Evolutionary conservation across 257 asterid genomes (phyloP).

Genomic region (Catharanthus roseus): DNA sequence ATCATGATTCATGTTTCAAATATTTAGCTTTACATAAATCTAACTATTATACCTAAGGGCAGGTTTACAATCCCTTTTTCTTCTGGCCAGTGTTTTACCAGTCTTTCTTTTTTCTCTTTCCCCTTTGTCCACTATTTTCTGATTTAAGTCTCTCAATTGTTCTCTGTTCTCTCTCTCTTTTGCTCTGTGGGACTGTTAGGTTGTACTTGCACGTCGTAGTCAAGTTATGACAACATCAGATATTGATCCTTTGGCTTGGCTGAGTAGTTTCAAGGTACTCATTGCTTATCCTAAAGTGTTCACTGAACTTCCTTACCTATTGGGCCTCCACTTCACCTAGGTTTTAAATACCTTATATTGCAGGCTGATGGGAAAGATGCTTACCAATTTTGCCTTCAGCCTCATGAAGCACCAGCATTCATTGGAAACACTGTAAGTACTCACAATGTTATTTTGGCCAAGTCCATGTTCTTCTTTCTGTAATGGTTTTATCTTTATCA

Average conservation of each 20-base stretch:
- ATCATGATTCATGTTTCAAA: not conserved
- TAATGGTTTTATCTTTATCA: not conserved
- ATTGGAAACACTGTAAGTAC: slow-evolving; percentile 89
- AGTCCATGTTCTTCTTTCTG: not conserved
- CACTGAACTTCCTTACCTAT: not conserved
- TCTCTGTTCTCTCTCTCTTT: not conserved
- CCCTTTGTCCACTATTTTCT: not conserved
- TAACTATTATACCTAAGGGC: not conserved
- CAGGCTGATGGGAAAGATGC: slow-evolving; percentile 76
- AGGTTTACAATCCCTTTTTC: not conserved
- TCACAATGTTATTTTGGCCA: not conserved
- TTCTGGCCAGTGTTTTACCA: not conserved
- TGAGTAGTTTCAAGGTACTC: slow-evolving; percentile 62
- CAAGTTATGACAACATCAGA: slow-evolving; percentile 63
- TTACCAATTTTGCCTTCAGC: slow-evolving; percentile 89
- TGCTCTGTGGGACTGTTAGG: slow-evolving; percentile 34
- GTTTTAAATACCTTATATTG: slow-evolving; percentile 5
- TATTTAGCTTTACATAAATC: not conserved
- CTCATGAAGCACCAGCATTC: slow-evolving; percentile 87
- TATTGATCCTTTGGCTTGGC: slow-evolving; percentile 75
- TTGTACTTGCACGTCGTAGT: slow-evolving; percentile 97
- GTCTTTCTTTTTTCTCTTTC: not conserved
- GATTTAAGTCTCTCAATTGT: not conserved
- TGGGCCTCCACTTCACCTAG: slow-evolving; percentile 4
- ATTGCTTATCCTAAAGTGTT: not conserved